Conservation (phyloP, 108 stramenopile species). For the Cyclotella distinguenda region DNA sequence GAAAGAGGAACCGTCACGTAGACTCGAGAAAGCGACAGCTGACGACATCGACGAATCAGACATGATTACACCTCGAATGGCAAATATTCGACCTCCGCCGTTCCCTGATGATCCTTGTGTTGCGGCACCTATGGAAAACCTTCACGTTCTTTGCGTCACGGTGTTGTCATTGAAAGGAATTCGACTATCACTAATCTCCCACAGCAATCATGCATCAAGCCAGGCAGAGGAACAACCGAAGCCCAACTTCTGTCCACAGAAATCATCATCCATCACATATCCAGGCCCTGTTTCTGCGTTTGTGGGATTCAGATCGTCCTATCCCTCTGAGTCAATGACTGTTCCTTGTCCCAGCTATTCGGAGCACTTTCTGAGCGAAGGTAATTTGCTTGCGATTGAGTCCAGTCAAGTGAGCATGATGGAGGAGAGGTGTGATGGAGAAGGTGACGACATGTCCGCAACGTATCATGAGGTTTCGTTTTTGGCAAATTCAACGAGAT, state of each 20-base stretch:
- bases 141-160: neutral
- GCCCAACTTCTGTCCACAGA: neutral
- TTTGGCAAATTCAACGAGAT: neutral
- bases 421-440: neutral
- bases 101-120: neutral
- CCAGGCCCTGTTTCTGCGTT: neutral
- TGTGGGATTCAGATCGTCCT: slow-evolving; percentile 24
- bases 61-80: neutral
- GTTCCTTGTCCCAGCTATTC: slow-evolving; percentile 16
- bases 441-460: neutral
- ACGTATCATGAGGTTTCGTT: slow-evolving; percentile 1
- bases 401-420: slow-evolving; percentile 14
- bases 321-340: slow-evolving; percentile 12
- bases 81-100: neutral
- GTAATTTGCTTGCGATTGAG: slow-evolving; percentile 19
- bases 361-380: slow-evolving; percentile 12
- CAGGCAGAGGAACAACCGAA: neutral
- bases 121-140: neutral
- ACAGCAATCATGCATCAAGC: no score
- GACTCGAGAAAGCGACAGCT: neutral
- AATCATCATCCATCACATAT: neutral
- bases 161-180: slow-evolving; percentile 19
- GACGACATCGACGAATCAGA: neutral
- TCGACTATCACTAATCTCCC: neutral
- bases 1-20: no score